Evolutionary conservation across 768 basidiomycete genomes (phyloP).

Genomic region (Gautieria morchelliformis): DNA sequence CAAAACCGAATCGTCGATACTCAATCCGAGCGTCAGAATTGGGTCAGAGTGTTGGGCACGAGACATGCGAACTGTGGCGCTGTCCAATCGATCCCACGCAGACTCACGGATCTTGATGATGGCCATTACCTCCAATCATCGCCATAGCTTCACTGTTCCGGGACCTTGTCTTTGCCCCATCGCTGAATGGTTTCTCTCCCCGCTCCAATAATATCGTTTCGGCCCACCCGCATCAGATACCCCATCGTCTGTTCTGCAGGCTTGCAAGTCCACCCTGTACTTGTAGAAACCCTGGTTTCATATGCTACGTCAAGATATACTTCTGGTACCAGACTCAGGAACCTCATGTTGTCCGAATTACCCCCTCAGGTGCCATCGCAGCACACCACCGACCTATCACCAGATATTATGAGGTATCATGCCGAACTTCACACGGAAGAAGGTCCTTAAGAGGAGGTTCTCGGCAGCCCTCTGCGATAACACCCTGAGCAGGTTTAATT

Average conservation of each 20-base stretch:
- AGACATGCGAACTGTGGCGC: not conserved
- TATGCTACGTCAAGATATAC: not conserved
- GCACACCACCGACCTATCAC: conserved; percentile 1
- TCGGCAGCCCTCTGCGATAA: not conserved
- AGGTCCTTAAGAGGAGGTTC: not conserved
- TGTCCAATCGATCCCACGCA: conserved; percentile 4
- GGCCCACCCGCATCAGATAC: no score
- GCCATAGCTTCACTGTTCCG: not conserved
- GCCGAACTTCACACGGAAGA: not conserved
- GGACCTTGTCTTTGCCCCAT: not conserved
- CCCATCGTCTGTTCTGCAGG: no score
- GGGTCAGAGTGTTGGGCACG: not conserved
- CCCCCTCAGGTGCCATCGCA: not conserved
- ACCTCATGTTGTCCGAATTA: not conserved
- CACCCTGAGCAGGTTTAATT: not conserved
- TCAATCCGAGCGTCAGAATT: not conserved
- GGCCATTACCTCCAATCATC: conserved; percentile 1
- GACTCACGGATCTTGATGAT: not conserved
- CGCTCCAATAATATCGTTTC: not conserved
- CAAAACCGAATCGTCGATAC: not conserved
- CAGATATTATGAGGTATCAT: not conserved
- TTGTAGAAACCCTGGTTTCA: no score
- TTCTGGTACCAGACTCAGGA: not conserved
- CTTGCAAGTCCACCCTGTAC: no score
- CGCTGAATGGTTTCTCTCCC: not conserved